Conservation (phyloP, 2,329 filamentous ascomycete genomes). For the Colletotrichum sansevieriae region DNA sequence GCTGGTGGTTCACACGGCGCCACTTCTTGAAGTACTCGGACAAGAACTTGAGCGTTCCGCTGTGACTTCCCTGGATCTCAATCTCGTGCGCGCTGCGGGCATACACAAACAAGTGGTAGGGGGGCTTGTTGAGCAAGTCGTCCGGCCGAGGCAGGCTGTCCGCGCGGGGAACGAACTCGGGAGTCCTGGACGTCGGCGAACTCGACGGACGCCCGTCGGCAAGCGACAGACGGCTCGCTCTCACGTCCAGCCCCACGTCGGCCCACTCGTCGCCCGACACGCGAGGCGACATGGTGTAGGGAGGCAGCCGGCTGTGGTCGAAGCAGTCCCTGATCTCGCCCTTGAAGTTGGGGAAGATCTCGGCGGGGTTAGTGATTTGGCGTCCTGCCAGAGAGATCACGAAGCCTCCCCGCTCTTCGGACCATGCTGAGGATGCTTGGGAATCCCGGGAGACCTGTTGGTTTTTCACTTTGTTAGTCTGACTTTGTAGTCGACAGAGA, state of each 20-base stretch:
- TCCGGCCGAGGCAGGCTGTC: conserved; percentile 60
- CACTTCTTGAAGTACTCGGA: conserved; percentile 62
- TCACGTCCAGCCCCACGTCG: conserved; percentile 53
- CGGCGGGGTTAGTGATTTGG: conserved; percentile 47
- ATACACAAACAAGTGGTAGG: conserved; percentile 61
- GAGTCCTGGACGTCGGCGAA: conserved; percentile 2
- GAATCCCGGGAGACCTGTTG: conserved; percentile 45
- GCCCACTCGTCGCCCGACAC: conserved; percentile 58
- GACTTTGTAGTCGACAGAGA: background rate
- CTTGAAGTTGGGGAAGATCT: conserved; percentile 54
- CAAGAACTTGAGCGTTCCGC: conserved; percentile 58
- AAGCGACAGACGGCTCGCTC: conserved; percentile 44
- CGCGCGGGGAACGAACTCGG: conserved; percentile 56
- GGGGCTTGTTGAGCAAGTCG: conserved; percentile 60
- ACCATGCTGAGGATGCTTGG: conserved; percentile 54
- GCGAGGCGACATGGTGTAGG: conserved; percentile 21
- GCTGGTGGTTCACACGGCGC: conserved; percentile 58
- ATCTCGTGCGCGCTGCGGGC: conserved; percentile 49
- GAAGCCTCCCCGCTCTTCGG: conserved; percentile 52
- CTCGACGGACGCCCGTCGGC: conserved; percentile 28
- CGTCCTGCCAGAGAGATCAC: conserved; percentile 54
- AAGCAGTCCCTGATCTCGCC: conserved; percentile 54
- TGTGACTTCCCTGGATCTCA: conserved; percentile 62
- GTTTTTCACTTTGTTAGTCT: background rate
- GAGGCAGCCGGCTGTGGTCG: conserved; percentile 40